Evolutionary conservation across 805 yeast genomes (phyloP).

Genomic region (Cyberlindnera americana): DNA sequence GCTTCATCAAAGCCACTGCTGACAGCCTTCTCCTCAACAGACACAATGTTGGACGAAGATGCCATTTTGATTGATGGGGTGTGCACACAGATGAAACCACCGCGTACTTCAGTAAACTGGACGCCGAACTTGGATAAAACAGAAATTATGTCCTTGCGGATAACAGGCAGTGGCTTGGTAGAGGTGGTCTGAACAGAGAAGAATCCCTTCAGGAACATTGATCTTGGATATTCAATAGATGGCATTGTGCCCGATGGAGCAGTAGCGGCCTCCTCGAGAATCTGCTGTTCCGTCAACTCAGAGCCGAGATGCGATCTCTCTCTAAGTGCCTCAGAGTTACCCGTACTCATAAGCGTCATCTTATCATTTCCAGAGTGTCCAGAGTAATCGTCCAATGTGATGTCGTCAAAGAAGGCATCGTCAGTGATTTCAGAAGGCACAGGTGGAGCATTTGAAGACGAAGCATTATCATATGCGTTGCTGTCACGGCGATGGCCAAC

Average conservation of each 20-base stretch:
- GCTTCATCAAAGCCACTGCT: slow-evolving; percentile 7
- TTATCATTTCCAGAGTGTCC: slow-evolving; percentile 14
- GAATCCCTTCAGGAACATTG: slow-evolving; percentile 87
- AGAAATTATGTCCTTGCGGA: slow-evolving; percentile 76
- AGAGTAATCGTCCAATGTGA: slow-evolving; percentile 54
- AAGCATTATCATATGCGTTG: slow-evolving; percentile 6
- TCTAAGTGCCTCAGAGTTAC: slow-evolving; percentile 13
- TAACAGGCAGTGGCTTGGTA: slow-evolving; percentile 84
- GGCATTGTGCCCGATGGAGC: slow-evolving; percentile 85
- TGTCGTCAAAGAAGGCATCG: slow-evolving; percentile 49
- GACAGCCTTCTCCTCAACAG: slow-evolving; percentile 7
- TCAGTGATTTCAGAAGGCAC: slow-evolving; percentile 35
- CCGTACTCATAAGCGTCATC: slow-evolving; percentile 19
- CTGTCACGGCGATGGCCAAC: slow-evolving; percentile 72
- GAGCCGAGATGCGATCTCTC: slow-evolving; percentile 9
- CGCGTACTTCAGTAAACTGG: slow-evolving; percentile 82
- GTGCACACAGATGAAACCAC: slow-evolving; percentile 87
- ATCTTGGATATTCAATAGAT: slow-evolving; percentile 88
- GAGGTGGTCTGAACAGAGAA: slow-evolving; percentile 94
- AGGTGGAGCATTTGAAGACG: slow-evolving; percentile 25
- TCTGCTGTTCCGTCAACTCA: slow-evolving; percentile 45
- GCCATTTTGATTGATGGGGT: slow-evolving; percentile 39
- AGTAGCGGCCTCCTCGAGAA: slow-evolving; percentile 43
- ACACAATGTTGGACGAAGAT: slow-evolving; percentile 4
- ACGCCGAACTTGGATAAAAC: slow-evolving; percentile 76